Percentiles rank a stretch among this genome's conserved stretches.
Evolutionary conservation across 192 early-diverging fungal species (phyloP).

Genomic region (Rhizophagus sp.): DNA sequence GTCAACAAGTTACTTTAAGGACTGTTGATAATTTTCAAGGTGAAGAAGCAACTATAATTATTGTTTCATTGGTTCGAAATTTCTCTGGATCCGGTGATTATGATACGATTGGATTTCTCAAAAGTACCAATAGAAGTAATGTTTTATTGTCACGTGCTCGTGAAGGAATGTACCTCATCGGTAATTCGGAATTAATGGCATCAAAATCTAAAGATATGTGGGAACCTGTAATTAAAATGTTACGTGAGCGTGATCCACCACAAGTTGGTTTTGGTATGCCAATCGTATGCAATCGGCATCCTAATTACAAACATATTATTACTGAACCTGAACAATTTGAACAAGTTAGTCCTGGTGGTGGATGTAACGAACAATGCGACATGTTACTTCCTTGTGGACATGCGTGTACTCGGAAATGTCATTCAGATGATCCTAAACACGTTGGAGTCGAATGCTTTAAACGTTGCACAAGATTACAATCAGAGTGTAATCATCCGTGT

Average conservation of each 20-base stretch:
- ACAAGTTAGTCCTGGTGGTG: constrained; percentile 51
- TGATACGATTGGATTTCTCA: constrained; percentile 54
- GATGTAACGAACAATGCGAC: constrained; percentile 50
- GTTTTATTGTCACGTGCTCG: constrained; percentile 58
- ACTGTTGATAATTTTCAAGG: constrained; percentile 53
- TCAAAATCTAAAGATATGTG: constrained; percentile 33
- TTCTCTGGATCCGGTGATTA: constrained; percentile 12
- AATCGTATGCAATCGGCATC: constrained; percentile 50
- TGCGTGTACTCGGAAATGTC: constrained; percentile 40
- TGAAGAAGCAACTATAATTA: constrained; percentile 44
- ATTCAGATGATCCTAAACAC: constrained; percentile 39
- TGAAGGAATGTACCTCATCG: constrained; percentile 62
- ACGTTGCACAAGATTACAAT: constrained; percentile 43
- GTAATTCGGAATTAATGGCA: constrained; percentile 44
- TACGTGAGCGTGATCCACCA: constrained; percentile 28
- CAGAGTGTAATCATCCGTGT: constrained; percentile 49
- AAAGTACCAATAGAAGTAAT: constrained; percentile 55
- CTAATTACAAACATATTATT: constrained; percentile 36
- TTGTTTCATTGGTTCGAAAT: constrained; percentile 46
- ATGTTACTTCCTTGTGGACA: constrained; percentile 53
- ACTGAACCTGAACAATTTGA: constrained; percentile 33
- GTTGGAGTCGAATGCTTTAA: constrained; percentile 44
- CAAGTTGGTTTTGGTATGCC: constrained; percentile 46
- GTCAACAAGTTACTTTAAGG: constrained; percentile 35
- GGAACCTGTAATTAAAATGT: constrained; percentile 42